These are phyloP conservation scores for Fraxinus cuspidata DNA, from an alignment of 257 asterid genomes.

Conservation along the genomic window DNA sequence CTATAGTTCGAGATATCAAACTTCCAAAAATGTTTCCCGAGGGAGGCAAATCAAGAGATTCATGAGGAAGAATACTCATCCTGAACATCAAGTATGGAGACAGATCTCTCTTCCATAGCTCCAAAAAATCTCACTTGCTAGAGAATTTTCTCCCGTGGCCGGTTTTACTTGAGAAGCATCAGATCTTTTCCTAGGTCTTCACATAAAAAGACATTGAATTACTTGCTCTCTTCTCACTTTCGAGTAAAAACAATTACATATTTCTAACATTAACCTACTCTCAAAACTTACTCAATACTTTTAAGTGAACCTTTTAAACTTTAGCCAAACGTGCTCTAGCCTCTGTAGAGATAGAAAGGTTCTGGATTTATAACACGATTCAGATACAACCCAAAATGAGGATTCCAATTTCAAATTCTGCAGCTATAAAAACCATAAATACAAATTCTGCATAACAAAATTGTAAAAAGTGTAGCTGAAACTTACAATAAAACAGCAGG, in stretches of 20 bases:
- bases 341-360: neutral
- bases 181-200: neutral
- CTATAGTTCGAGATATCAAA: too few species aligned
- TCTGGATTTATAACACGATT: neutral
- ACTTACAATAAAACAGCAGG: slow-evolving; percentile 21
- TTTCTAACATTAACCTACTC: neutral
- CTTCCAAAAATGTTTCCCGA: too few species aligned
- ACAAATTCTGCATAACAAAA: neutral
- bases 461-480: neutral
- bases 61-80: too few species aligned
- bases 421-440: neutral
- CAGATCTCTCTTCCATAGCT: too few species aligned
- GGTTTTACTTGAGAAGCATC: neutral
- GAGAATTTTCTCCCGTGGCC: neutral
- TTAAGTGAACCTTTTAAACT: neutral
- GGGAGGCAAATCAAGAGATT: too few species aligned
- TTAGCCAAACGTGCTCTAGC: neutral
- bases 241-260: neutral
- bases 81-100: too few species aligned
- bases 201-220: neutral
- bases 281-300: neutral
- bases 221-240: neutral
- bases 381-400: neutral
- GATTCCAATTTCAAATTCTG: neutral
- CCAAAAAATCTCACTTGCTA: neutral